These are phyloP conservation scores for Craterostigma plantagineum DNA, from an alignment of 257 asterid species.

Conservation along the genomic window DNA sequence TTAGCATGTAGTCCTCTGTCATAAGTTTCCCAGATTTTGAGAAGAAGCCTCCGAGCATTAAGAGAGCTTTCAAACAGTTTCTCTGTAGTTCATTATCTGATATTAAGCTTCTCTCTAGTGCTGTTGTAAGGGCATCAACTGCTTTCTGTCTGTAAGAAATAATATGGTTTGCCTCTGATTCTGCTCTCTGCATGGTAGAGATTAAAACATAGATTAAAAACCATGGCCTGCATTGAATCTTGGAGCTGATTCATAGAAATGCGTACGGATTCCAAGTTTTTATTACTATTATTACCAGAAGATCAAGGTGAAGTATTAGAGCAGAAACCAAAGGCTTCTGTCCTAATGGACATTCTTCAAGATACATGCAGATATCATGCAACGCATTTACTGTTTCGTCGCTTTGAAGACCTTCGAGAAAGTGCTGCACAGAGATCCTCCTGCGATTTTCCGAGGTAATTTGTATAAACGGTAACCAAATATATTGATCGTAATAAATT, in stretches of 20 bases:
- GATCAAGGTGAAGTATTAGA: conserved; percentile 48
- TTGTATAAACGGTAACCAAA: no score
- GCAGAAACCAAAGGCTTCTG: conserved; percentile 35
- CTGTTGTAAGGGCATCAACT: conserved; percentile 35
- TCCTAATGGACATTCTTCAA: conserved; percentile 30
- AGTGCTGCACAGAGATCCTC: conserved; percentile 31
- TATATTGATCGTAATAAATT: no score
- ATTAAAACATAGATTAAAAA: no score
- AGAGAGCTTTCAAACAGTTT: conserved; percentile 52
- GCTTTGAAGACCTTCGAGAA: conserved; percentile 28
- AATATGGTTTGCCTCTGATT: conserved; percentile 10
- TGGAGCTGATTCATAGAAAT: not conserved
- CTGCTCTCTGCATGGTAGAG: conserved; percentile 9
- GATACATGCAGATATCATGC: conserved; percentile 27
- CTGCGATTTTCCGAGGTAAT: conserved; percentile 14
- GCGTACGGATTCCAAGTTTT: not conserved
- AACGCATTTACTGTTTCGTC: conserved; percentile 23
- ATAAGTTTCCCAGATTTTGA: conserved; percentile 59
- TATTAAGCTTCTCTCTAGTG: conserved; percentile 34
- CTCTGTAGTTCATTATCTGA: conserved; percentile 20
- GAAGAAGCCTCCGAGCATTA: conserved; percentile 58
- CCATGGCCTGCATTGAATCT: no score
- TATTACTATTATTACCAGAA: conserved; percentile 33
- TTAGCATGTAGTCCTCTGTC: conserved; percentile 82
- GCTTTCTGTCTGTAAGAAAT: conserved; percentile 32